Conservation (phyloP, 23 red algal species). For the Gracilaria domingensis region DNA sequence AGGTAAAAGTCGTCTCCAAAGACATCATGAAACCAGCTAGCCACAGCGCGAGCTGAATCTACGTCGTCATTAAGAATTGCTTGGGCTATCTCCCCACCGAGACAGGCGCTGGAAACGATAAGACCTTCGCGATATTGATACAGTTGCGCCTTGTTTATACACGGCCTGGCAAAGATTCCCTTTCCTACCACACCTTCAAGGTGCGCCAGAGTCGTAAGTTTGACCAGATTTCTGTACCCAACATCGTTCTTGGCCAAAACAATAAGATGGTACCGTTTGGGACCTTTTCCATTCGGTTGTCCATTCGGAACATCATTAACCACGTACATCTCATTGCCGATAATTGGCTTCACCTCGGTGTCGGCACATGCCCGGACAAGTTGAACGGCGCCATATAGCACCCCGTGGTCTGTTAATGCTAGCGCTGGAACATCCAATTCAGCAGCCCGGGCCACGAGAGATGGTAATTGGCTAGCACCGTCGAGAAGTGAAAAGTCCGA, state of each 20-base stretch:
- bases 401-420: constrained; percentile 95
- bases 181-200: constrained; percentile 75
- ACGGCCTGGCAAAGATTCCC: constrained; percentile 88
- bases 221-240: constrained; percentile 89
- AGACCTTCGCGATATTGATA: constrained; percentile 90
- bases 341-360: constrained; percentile 86
- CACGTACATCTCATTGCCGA: constrained; percentile 99
- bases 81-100: constrained; percentile 91
- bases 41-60: constrained; percentile 71
- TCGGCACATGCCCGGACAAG: constrained; percentile 73
- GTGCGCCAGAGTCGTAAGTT: constrained; percentile 87
- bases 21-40: constrained; percentile 92
- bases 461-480: constrained; percentile 87
- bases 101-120: constrained; percentile 85
- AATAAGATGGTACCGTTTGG: constrained; percentile 87
- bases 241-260: constrained; percentile 90
- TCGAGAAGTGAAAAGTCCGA: constrained; percentile 95
- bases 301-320: constrained; percentile 56
- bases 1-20: constrained; percentile 97
- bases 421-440: constrained; percentile 85
- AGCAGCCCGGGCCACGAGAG: constrained; percentile 76
- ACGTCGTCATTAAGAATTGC: constrained; percentile 67
- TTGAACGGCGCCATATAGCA: constrained; percentile 88
- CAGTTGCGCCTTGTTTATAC: constrained; percentile 90
- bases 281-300: constrained; percentile 20